A percentile compares a stretch with the other conserved stretches of the same genome.
Evolutionary conservation across 805 yeast species (phyloP).

Genomic region (Schwanniomyces yamadae): DNA sequence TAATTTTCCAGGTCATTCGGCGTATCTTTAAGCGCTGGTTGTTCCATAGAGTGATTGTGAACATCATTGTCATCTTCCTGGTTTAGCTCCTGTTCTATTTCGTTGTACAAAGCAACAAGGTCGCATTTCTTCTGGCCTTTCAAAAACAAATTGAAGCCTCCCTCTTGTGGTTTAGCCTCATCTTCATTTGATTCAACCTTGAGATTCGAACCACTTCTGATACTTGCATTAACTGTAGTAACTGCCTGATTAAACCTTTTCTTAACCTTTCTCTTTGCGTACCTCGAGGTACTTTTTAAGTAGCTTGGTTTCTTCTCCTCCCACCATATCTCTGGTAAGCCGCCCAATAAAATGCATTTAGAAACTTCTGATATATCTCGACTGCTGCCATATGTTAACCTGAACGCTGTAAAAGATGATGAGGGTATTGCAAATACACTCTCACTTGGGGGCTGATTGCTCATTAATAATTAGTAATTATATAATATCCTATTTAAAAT

Average conservation of each 20-base stretch:
- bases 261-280: constrained; percentile 13
- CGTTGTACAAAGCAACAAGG: constrained; percentile 1
- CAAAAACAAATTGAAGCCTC: constrained; percentile 6
- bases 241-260: constrained; percentile 10
- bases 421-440: constrained; percentile 46
- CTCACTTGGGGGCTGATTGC: too few relatives aligned
- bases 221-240: constrained; percentile 8
- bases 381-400: constrained; percentile 54
- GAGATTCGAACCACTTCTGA: constrained; percentile 4
- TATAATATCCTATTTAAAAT: too few relatives aligned
- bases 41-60: too few relatives aligned
- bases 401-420: constrained; percentile 59
- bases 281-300: constrained; percentile 13
- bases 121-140: constrained; percentile 1
- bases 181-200: background rate
- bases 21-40: too few relatives aligned
- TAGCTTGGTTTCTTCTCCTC: constrained; percentile 30
- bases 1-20: too few relatives aligned
- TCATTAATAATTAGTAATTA: too few relatives aligned
- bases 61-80: too few relatives aligned
- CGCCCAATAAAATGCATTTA: constrained; percentile 52
- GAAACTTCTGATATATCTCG: constrained; percentile 49
- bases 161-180: constrained; percentile 5
- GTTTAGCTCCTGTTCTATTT: constrained; percentile 7
- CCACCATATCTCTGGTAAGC: constrained; percentile 58